These are phyloP conservation scores for Xylariales sp. DNA, from an alignment of 2,329 filamentous ascomycete genomes.

Conservation along the genomic window DNA sequence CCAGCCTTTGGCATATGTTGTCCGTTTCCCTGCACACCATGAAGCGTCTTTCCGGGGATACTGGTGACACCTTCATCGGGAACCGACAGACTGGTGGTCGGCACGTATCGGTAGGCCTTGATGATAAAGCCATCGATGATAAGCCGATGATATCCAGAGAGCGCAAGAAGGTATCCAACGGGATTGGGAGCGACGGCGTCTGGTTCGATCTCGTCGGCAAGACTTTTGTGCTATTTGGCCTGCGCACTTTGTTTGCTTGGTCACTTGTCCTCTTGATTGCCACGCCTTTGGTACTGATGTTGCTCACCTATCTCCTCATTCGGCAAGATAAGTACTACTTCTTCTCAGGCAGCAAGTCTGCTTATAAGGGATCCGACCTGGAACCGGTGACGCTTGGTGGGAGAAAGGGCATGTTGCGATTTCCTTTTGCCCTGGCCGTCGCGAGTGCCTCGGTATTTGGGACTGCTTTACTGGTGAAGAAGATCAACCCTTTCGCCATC, in stretches of 20 bases:
- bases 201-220: conserved; percentile 93
- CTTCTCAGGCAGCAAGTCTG: conserved; percentile 59
- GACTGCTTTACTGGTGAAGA: conserved; percentile 69
- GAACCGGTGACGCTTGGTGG: conserved; percentile 65
- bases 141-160: too few relatives aligned
- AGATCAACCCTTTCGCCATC: conserved; percentile 84
- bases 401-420: conserved; percentile 78
- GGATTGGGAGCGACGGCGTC: conserved; percentile 64
- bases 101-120: too few relatives aligned
- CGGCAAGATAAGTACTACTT: conserved; percentile 82
- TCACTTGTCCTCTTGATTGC: conserved; percentile 79
- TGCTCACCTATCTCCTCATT: conserved; percentile 64
- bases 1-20: conserved; percentile 89
- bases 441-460: conserved; percentile 66
- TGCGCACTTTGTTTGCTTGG: conserved; percentile 83
- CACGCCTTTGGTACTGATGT: conserved; percentile 67
- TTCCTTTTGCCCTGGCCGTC: conserved; percentile 68
- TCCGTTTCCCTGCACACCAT: conserved; percentile 75
- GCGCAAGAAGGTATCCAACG: conserved; percentile 60
- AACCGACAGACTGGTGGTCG: conserved; percentile 45
- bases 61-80: conserved; percentile 56
- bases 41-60: conserved; percentile 64
- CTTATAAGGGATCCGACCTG: conserved; percentile 54
- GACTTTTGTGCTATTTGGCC: conserved; percentile 70
- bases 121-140: too few relatives aligned